These are phyloP conservation scores for Leccinum subrobustum DNA, from an alignment of 1,284 basidiomycete genomes.

Conservation along the genomic window DNA sequence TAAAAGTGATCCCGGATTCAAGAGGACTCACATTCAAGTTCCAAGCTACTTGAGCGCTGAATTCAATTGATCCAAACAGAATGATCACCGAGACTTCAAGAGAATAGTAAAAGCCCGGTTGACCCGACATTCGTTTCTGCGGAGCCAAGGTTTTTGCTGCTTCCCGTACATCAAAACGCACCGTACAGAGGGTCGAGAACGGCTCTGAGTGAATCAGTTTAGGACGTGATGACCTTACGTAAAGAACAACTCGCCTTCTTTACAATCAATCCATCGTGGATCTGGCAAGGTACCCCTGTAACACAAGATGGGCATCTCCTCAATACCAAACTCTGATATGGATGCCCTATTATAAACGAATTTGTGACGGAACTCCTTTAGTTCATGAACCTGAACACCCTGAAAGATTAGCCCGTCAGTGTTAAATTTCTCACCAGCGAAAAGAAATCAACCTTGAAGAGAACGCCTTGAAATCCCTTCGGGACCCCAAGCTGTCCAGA, in stretches of 20 bases:
- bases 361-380: conserved; percentile 11
- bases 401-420: neutral
- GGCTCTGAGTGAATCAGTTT: neutral
- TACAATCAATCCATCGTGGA: conserved; percentile 13
- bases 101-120: conserved; percentile 5
- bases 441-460: conserved; percentile 5
- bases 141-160: conserved; percentile 6
- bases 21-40: conserved; percentile 13
- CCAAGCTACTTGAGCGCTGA: conserved; percentile 48
- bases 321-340: conserved; percentile 1
- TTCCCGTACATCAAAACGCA: conserved; percentile 7
- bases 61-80: conserved; percentile 16
- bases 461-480: conserved; percentile 4
- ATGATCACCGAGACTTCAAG: conserved; percentile 11
- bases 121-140: neutral
- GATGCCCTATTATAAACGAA: neutral
- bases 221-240: neutral
- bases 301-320: conserved; percentile 4
- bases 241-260: neutral
- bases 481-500: conserved; percentile 7
- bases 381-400: conserved; percentile 14
- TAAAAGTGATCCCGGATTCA: neutral
- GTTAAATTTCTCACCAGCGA: neutral
- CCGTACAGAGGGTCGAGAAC: conserved; percentile 17
- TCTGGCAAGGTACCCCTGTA: conserved; percentile 12